These are phyloP conservation scores for Xylaria sp. DNA, from an alignment of 495 filamentous ascomycete species.

Conservation along the genomic window DNA sequence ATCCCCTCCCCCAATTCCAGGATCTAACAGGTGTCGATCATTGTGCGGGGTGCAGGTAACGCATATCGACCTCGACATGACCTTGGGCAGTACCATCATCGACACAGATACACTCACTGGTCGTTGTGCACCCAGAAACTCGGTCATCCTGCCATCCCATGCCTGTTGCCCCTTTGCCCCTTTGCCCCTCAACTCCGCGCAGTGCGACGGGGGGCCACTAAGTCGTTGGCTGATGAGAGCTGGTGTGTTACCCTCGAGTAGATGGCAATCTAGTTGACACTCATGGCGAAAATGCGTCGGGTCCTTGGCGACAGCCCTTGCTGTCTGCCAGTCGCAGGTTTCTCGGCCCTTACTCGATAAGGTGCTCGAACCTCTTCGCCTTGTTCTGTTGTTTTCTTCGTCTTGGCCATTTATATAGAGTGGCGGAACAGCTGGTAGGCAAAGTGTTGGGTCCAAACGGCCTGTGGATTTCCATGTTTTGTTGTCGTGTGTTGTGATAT, in stretches of 20 bases:
- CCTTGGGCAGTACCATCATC: constrained; percentile 5
- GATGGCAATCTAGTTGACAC: not conserved
- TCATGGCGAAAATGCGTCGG: constrained; percentile 9
- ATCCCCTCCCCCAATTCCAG: constrained; percentile 22
- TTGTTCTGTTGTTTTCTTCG: not conserved
- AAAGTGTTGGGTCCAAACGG: not conserved
- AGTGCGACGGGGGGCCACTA: not conserved
- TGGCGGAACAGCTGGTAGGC: not conserved
- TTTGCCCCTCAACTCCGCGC: not conserved
- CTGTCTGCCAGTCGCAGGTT: not conserved
- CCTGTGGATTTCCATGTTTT: not conserved
- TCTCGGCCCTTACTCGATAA: not conserved
- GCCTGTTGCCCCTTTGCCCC: not conserved
- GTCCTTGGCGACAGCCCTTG: not conserved
- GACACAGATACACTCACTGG: not conserved
- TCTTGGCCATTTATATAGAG: constrained; percentile 3
- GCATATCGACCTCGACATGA: not conserved
- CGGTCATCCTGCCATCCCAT: not conserved
- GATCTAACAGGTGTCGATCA: constrained; percentile 25
- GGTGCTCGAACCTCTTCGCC: not conserved
- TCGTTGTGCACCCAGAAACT: not conserved
- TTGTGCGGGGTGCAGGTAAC: constrained; percentile 23
- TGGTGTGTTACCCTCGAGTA: not conserved
- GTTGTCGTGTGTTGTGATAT: constrained; percentile 7
- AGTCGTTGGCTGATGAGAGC: not conserved